These are phyloP conservation scores for Fimicolochytrium jonesii DNA, from an alignment of 192 early-diverging fungal species.

Conservation along the genomic window DNA sequence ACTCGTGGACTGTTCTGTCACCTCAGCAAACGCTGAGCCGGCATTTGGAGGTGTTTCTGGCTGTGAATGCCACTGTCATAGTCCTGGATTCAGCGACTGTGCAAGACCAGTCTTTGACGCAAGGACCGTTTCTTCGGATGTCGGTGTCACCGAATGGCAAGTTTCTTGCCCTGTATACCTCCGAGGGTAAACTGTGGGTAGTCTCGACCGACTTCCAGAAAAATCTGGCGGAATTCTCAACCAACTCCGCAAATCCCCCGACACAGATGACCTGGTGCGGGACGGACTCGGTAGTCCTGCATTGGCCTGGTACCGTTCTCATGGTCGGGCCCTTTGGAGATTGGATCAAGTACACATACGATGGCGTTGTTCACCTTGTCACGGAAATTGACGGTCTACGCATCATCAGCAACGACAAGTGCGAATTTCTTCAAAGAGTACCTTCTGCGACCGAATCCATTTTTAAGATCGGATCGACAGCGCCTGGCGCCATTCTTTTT, in stretches of 20 bases:
- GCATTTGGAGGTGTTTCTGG: slow-evolving; percentile 86
- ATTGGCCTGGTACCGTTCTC: slow-evolving; percentile 76
- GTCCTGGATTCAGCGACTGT: slow-evolving; percentile 72
- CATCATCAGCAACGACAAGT: slow-evolving; percentile 76
- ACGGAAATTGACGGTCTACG: slow-evolving; percentile 91
- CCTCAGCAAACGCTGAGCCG: slow-evolving; percentile 81
- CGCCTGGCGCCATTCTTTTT: slow-evolving; percentile 87
- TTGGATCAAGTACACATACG: slow-evolving; percentile 70
- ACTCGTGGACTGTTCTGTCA: slow-evolving; percentile 85
- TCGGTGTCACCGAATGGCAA: slow-evolving; percentile 93
- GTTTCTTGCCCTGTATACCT: slow-evolving; percentile 80
- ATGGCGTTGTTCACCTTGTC: slow-evolving; percentile 74
- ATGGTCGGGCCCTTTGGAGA: slow-evolving; percentile 95
- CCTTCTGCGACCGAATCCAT: slow-evolving; percentile 75
- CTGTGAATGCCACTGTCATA: slow-evolving; percentile 72
- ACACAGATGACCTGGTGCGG: slow-evolving; percentile 87
- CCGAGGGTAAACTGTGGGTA: slow-evolving; percentile 77
- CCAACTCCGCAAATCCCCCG: slow-evolving; percentile 60
- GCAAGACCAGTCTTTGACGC: slow-evolving; percentile 79
- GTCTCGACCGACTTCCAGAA: slow-evolving; percentile 94
- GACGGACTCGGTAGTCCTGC: slow-evolving; percentile 85
- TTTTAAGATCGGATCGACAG: slow-evolving; percentile 93
- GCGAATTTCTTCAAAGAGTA: slow-evolving; percentile 86
- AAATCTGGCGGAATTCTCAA: slow-evolving; percentile 80
- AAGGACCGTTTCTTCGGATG: slow-evolving; percentile 87